These are phyloP conservation scores for Malassezia cuniculi DNA, from an alignment of 1,284 basidiomycete genomes.

Conservation along the genomic window DNA sequence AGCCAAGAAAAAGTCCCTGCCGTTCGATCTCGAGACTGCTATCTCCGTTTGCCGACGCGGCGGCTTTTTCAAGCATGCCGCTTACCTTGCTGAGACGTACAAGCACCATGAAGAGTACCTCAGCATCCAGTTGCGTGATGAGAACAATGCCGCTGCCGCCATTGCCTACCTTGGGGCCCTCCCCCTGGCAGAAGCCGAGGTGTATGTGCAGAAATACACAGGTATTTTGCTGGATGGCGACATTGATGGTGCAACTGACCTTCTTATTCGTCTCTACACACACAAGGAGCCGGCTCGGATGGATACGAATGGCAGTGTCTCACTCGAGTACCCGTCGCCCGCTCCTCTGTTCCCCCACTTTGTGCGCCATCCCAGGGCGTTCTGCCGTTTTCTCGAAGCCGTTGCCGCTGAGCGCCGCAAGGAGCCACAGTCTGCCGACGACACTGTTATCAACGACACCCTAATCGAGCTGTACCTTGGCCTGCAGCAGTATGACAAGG, in stretches of 20 bases:
- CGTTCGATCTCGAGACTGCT: slow-evolving; percentile 91
- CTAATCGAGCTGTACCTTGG: slow-evolving; percentile 77
- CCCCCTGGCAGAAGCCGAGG: slow-evolving; percentile 54
- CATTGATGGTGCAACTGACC: slow-evolving; percentile 72
- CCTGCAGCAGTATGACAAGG: slow-evolving; percentile 8
- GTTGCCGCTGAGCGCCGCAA: slow-evolving; percentile 56
- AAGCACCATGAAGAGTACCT: slow-evolving; percentile 82
- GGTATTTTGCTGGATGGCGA: slow-evolving; percentile 59
- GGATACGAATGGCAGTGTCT: slow-evolving; percentile 36
- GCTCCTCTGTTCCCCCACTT: slow-evolving; percentile 85
- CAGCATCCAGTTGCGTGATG: slow-evolving; percentile 86
- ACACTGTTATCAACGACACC: slow-evolving; percentile 52
- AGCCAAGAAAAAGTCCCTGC: too few species aligned
- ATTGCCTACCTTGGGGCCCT: slow-evolving; percentile 65
- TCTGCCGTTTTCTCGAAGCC: slow-evolving; percentile 76
- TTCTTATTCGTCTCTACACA: slow-evolving; percentile 53
- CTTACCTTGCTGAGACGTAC: slow-evolving; percentile 83
- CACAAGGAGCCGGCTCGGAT: background rate
- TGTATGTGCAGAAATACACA: slow-evolving; percentile 41
- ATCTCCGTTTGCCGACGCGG: slow-evolving; percentile 92
- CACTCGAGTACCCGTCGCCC: too few species aligned
- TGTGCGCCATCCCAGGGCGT: slow-evolving; percentile 70
- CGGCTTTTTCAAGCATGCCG: slow-evolving; percentile 86
- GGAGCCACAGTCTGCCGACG: slow-evolving; percentile 3
- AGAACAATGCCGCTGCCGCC: slow-evolving; percentile 67